Base-by-base conservation (phyloP, 352 stramenopile species). In the Pythium vanterpoolii region DNA sequence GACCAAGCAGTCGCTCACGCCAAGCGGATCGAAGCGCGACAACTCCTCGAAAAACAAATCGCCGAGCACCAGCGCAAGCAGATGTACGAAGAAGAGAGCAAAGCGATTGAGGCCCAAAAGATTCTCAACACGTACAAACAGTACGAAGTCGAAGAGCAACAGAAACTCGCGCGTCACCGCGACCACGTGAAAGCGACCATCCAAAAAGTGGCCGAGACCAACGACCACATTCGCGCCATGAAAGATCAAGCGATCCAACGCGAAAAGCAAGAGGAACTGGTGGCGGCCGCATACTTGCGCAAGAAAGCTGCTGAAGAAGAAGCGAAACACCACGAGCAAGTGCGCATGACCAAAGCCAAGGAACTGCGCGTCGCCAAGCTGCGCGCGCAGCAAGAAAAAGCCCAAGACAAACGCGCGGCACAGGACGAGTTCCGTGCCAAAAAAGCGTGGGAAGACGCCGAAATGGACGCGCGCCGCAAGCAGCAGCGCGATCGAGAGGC, bases 91-190 rank as follows among this genome's bases (percentile, higher is more conserved):
- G 83, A 93, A 73, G 83, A 93, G 60, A 72, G 77, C 18, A 90
- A 93, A 52, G 80, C 78, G 4, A 78, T 87, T 47, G 83, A 93
- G 55, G 79, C 79, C 0, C 76, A 89, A 50, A 90, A 87, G 66
- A 89, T 93, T 52, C 69, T 93, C 31, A 74, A 76, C 31, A 85
- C 79, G 13, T 93, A 90, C 72, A 93, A 90, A 54, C 75, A 90
- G 54, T 93, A 90, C 57, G 83, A 93, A 45, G 18, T 68, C 3
- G 83, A 90, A 47, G 83, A 90, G 48, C 51, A 85, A 50, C 53
- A 60, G 9, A 90, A 90, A 42, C 57, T 79, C 10, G 69, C 75
- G 51, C 74, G 75, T 13, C 75, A 86, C 18, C 70, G 61, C 11
- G 76, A 82, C 16, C 67, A 74, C 33, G 59, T 74, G 23, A 76